Evolutionary conservation across 225 moss, liverwort and hornwort species (phyloP), one percentile per base, ranked within the genome.

Genomic region (Climacium dendroides): DNA sequence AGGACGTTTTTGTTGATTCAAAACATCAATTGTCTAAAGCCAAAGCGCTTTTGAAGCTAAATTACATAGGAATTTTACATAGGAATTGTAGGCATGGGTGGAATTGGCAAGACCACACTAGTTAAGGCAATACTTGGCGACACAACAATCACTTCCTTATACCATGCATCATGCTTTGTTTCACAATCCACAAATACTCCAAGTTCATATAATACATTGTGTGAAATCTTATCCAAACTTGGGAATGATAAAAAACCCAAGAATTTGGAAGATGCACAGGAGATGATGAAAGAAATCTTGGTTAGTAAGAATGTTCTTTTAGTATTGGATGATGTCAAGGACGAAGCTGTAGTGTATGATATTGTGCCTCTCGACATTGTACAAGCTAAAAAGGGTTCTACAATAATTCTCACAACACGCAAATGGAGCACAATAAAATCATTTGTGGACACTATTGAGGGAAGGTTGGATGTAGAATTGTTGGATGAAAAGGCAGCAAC

Each of bases 81-180:
- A 6, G 39, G 69, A 7, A 37, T 69, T 2, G 14, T 39, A 0
- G 69, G 69, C 14, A 69, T 39, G 65, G 35, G 35, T 35, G 65
- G 65, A 65, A 65, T 65, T 19, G 65, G 35, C 35, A 65, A 65
- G 35, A 39, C 39, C 14, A 69, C 69, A 39, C 24, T 69, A 24
- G 69, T n/a, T 39, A 69, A 24, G 24, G 69, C 69, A 39, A 24
- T 69, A 13, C 13, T 69, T 24, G 13, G 2, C 3, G 39, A 69
- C 0, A 0, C 3, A 0, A 13, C 0, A 7, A 3, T 24, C 7
- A 39, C 4, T 7, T 39, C 69, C 1, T 39, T 2, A 39, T 69
- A 69, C 8, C 3, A 69, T 69, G 69, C 23, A 7, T 69, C 39
- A 24, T 69, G 69, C 23, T 69, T 69, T 69, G 39, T 69, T 39